phyloP scores from a whole-genome alignment of 208 protist genomes.

The Crithidia mellificae region DNA sequence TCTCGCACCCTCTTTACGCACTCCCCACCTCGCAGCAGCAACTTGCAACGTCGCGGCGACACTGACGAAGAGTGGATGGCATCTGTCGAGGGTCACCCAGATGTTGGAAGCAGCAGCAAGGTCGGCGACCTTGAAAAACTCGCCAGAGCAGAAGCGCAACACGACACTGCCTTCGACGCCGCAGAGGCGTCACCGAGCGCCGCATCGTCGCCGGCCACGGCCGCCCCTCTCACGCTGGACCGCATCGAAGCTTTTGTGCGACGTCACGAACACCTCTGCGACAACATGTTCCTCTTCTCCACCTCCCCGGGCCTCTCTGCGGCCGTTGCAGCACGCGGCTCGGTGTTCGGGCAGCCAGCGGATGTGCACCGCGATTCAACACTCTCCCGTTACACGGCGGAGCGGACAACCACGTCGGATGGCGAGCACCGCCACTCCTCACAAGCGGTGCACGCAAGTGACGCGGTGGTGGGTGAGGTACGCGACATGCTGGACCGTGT shows the following conservation, averaged over 20 bases:
- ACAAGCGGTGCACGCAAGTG: not conserved
- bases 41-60: not conserved
- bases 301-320: not conserved
- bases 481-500: slow-evolving; percentile 19
- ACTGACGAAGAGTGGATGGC: not conserved
- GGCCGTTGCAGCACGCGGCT: not conserved
- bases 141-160: not conserved
- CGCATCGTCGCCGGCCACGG: not conserved
- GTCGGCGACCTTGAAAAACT: not conserved
- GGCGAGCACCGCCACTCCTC: slow-evolving; percentile 6
- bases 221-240: slow-evolving; percentile 18
- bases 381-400: not conserved
- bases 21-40: not conserved
- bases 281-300: slow-evolving; percentile 13
- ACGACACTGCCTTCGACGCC: not conserved
- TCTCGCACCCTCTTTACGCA: not conserved
- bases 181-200: no score
- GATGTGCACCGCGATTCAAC: not conserved
- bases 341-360: not conserved
- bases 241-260: slow-evolving; percentile 17
- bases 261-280: slow-evolving; percentile 12
- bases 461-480: slow-evolving; percentile 5
- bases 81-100: no score
- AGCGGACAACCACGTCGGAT: not conserved
- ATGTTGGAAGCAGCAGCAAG: not conserved